Conservation (phyloP, 495 filamentous ascomycete genomes). For the Hypoxylon trugodes region DNA sequence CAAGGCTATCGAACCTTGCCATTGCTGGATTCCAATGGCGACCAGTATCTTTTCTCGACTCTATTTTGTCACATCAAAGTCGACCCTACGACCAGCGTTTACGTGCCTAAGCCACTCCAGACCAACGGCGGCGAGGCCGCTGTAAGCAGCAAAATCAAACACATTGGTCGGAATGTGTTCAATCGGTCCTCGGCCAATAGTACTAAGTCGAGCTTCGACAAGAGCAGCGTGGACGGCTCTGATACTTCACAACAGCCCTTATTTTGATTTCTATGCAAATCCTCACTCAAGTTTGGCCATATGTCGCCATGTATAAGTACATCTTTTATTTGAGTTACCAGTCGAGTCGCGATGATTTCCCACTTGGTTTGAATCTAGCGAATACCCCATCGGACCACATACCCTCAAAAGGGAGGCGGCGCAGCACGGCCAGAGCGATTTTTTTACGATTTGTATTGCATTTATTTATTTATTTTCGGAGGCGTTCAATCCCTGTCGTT, state of each 20-base stretch:
- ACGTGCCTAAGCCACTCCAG: conserved; percentile 52
- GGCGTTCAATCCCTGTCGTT: conserved; percentile 27
- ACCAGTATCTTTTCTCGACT: conserved; percentile 93
- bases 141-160: conserved; percentile 57
- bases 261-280: conserved; percentile 16
- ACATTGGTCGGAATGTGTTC: conserved; percentile 59
- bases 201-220: conserved; percentile 57
- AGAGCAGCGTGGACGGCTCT: conserved; percentile 43
- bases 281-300: neutral
- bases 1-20: conserved; percentile 97
- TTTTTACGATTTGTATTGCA: conserved; percentile 33
- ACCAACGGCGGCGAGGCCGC: conserved; percentile 48
- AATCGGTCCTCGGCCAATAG: conserved; percentile 50
- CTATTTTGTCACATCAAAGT: conserved; percentile 87
- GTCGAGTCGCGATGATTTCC: conserved; percentile 34
- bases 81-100: conserved; percentile 60
- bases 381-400: conserved; percentile 40
- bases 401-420: conserved; percentile 35
- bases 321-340: conserved; percentile 31
- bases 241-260: conserved; percentile 30
- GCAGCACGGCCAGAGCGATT: conserved; percentile 32
- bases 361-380: conserved; percentile 33
- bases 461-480: conserved; percentile 14
- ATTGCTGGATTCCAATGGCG: conserved; percentile 86
- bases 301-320: conserved; percentile 35